phyloP scores from a whole-genome alignment of 2,329 filamentous ascomycete species.

The Colletotrichum acutatum region DNA sequence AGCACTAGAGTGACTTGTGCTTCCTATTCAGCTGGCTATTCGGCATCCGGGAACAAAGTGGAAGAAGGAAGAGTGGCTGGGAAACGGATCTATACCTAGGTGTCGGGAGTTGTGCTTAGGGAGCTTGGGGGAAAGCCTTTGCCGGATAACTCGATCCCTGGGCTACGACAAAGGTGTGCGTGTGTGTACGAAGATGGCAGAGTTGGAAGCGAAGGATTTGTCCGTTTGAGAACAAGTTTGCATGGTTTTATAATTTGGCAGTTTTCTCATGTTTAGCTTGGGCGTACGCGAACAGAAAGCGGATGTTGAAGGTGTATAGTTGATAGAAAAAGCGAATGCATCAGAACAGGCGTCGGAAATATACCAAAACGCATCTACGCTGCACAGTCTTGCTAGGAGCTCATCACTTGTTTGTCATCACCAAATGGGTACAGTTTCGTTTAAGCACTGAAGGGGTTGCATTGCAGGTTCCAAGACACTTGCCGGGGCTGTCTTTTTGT shows the following conservation, averaged over 20 bases:
- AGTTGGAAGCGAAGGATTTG: neutral
- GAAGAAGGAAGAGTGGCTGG: too few relatives aligned
- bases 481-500: neutral
- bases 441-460: neutral
- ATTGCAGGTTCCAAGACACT: neutral
- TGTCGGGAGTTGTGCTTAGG: too few relatives aligned
- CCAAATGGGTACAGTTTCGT: neutral
- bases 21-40: too few relatives aligned
- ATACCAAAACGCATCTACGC: neutral
- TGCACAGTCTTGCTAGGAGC: neutral
- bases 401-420: neutral
- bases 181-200: neutral
- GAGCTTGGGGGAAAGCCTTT: too few relatives aligned
- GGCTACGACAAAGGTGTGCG: neutral
- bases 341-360: neutral
- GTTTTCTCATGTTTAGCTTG: neutral
- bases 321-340: slow-evolving; percentile 9
- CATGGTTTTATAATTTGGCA: neutral
- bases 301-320: neutral
- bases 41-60: too few relatives aligned
- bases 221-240: neutral
- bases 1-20: too few relatives aligned
- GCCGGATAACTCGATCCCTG: too few relatives aligned
- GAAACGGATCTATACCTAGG: neutral
- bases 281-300: neutral